These are phyloP conservation scores for Cladochytrium replicatum DNA, from an alignment of 192 early-diverging fungal genomes.

Conservation along the genomic window DNA sequence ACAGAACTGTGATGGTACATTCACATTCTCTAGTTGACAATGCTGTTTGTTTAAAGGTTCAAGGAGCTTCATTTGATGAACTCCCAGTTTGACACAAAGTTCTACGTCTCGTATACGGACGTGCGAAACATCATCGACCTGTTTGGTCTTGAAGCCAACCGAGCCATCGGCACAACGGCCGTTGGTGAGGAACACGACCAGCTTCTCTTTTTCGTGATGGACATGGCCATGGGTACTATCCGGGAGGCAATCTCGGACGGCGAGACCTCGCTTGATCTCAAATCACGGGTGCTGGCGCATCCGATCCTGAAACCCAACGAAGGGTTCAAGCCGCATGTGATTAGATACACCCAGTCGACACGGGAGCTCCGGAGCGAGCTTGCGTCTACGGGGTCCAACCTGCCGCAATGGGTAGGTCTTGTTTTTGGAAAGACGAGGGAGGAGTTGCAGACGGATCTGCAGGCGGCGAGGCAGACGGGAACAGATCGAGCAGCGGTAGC, in stretches of 20 bases:
- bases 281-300: constrained; percentile 4
- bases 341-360: constrained; percentile 1
- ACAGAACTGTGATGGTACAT: too few relatives aligned
- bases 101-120: too few relatives aligned
- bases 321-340: constrained; percentile 9
- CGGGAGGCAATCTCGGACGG: constrained; percentile 19
- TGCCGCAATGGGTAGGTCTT: constrained; percentile 19
- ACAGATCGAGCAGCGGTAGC: constrained; percentile 15
- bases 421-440: constrained; percentile 23
- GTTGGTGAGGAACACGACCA: too few relatives aligned
- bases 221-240: constrained; percentile 14
- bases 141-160: too few relatives aligned
- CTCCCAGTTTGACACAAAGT: too few relatives aligned
- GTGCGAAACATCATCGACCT: too few relatives aligned
- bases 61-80: too few relatives aligned
- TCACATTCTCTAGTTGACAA: too few relatives aligned
- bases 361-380: constrained; percentile 9
- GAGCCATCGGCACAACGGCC: too few relatives aligned
- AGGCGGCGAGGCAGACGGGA: constrained; percentile 1
- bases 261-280: constrained; percentile 12
- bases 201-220: too few relatives aligned
- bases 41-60: too few relatives aligned
- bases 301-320: constrained; percentile 17
- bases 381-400: constrained; percentile 2
- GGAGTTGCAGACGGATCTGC: constrained; percentile 12